Base-by-base conservation (phyloP, 106 monocot genomes). In the Cymbidium sinense region DNA sequence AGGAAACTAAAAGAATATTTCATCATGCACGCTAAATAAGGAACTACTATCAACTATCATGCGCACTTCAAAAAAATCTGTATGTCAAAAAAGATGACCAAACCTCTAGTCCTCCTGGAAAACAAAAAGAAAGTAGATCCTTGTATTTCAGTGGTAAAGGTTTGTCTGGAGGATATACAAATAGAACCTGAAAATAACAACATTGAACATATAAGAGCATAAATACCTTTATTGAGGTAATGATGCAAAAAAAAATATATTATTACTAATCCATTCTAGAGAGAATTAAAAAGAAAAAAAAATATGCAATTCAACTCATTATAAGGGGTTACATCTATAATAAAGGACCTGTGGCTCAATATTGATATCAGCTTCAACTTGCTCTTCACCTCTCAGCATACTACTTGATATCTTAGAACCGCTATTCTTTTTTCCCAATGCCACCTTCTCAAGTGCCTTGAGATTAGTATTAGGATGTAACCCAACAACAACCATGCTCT, bases 121-220 rank as follows among this genome's bases (percentile, higher is more conserved):
- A 93, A 86, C 99, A 99, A 73, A 95, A 99, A 50, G 99, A 95
- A 62, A 99, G 83, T n/a, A 93, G 90, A 89, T 99, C 99, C 74
- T 88, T 93, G 79, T 88, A 93, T 51, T 95, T 99, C 71, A 99
- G 82, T 10, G 99, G 99, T 62, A 99, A 76, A 52, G 85, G 83
- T 44, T 92, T 99, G 10, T 95, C 91, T 70, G 95, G 95, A 81
- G 99, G 99, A 84, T 99, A 99, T 41, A 83, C 95, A 86, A 99
- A 95, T 64, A 99, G 83, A 80, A 99, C 87, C 99, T 99, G 79
- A 51, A 82, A 85, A 36, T 47, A 61, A 33, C 2, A 75, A 74
- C n/a, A 74, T 51, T 33, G 35, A 37, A 64, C 31, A 7, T 5
- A 58, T 81, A 13, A 21, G 47, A 21, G 41, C 29, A 61, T 36